A percentile compares a stretch with the other conserved stretches of the same genome.
Conservation (phyloP, 345 rosid genomes). For the Brassica napus region Da-Ae NC_063447.1:33287001-33287500, state of each 20-base stretch:
- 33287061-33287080: constrained; percentile 98
- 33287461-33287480: constrained; percentile 20
- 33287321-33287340: constrained; percentile 99
- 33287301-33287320: constrained; percentile 95
- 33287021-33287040: constrained; percentile 88
- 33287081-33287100: constrained; percentile 67
- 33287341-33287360: constrained; percentile 93
- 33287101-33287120: constrained; percentile 87
- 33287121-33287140: constrained; percentile 54
- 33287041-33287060: constrained; percentile 89
- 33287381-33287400: constrained; percentile 29
- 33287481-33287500: constrained; percentile 14
- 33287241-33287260: constrained; percentile 94
- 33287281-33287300: constrained; percentile 90
- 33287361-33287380: constrained; percentile 55
- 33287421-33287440: background rate
- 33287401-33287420: constrained; percentile 8
- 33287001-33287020: constrained; percentile 68
- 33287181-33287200: constrained; percentile 54
- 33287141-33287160: constrained; percentile 44
- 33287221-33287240: constrained; percentile 98
- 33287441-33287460: background rate
- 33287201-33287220: constrained; percentile 72
- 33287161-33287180: constrained; percentile 53
- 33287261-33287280: constrained; percentile 98